Base-by-base conservation (phyloP, 305 asterid genomes). In the Fraxinus floribunda region DNA sequence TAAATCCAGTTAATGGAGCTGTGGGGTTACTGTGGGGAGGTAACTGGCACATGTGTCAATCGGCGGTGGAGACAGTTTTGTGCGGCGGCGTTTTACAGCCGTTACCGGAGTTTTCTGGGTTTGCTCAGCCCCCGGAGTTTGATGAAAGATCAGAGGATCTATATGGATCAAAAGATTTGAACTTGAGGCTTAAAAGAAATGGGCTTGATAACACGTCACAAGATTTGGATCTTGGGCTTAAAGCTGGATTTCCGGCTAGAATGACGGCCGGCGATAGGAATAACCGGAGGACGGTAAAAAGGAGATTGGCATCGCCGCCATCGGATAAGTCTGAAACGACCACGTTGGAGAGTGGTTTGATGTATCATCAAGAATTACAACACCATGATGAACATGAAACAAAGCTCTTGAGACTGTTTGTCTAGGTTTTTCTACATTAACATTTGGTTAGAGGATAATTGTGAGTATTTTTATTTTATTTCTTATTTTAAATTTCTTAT, bases 41-140 rank as follows among this genome's bases (percentile, higher is more conserved):
- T 20, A 91, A 90, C 79, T 93, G 97, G 97, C 92, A 87, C 83
- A 80, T 88, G 49, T 93, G 97, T 84, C 93, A 90, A 87, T 78
- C 94, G 22, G 94, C 95, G 44, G 94, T 88, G 83, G 95, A 93
- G 89, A 93, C 94, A 60, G 97, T 93, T 76, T 91, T 91, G 36
- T 86, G 89, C 41, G 95, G 97, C 81, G 95, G 95, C 32, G 86
- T 64, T 7, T 46, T 88, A 72, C 80, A 85, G 75, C 80, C 92
- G 62, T 76, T 24, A 76, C 86, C 86, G 87, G 89, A 85, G 78
- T 85, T 86, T 78, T 71, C 24, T 5, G 24, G 76, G 76, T 16
- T 30, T 13, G 44, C 10, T 71, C 76, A 71, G 66, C 10, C 66
- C 10, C 26, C 66, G 10, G 66, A 55, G 44, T 71, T 16, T 13